Base-by-base conservation (phyloP, 148 eudicot genomes). In the Nepenthes mirabilis region DNA sequence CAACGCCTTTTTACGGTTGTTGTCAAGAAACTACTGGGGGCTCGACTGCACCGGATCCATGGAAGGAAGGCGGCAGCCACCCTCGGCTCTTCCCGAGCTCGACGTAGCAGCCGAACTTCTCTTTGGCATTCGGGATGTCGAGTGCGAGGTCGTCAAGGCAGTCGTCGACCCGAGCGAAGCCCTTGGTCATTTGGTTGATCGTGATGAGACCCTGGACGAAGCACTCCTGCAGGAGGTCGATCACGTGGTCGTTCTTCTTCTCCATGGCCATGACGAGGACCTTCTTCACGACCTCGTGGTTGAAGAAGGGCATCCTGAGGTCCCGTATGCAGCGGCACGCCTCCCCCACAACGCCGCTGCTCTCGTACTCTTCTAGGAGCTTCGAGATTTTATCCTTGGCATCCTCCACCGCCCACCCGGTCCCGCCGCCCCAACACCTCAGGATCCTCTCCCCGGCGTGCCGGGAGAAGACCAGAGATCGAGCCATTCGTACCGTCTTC, bases 381-480 rank as follows among this genome's bases (percentile, higher is more conserved):
- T 91, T 91, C 76, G 65, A 72, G 37, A 91, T 88, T 76, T 85
- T 91, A 68, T 91, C 98, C 81, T 91, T 91, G 0, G 98, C 98
- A 53, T 91, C 96, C 74, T 91, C 98, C 37, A 91, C 96, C 0
- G 98, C 98, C 98, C 98, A 91, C 23, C 98, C 96, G 0, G 96
- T 85, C 11, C 98, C 98, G 33, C 96, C 98, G 1, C 98, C 98
- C 98, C 96, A 91, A 70, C 98, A 91, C 78, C 96, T 75, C 68
- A 88, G 72, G 74, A 91, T 72, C 72, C 98, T 82, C 82, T 91
- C 98, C 7, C 98, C 98, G 1, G 94, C 96, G 33, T 91, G 96
- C 34, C 98, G 96, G 1, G 98, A 93, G 32, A 79, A 82, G 43
- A 83, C 68, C 13, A 91, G 88, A 9, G 98, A 79, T 68, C 83